A percentile compares a stretch with the other conserved stretches of the same genome.
Evolutionary conservation across 768 basidiomycete genomes (phyloP).

Genomic region (Sporobolomyces roseus): DNA sequence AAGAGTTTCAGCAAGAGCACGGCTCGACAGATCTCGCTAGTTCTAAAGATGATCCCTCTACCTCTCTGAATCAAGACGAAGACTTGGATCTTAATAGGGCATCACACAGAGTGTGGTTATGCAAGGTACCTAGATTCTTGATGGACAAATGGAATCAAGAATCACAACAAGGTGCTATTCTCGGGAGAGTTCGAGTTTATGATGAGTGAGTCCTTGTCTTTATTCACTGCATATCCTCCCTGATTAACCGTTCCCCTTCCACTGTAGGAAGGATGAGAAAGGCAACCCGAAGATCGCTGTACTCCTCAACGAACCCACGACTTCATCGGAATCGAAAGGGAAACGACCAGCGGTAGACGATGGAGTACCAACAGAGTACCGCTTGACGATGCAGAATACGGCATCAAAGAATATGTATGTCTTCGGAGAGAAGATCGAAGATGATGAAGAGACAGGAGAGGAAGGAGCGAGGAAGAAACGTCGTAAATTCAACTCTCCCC

Average conservation of each 20-base stretch:
- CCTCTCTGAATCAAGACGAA: constrained; percentile 67
- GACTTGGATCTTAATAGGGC: constrained; percentile 72
- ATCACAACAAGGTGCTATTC: constrained; percentile 66
- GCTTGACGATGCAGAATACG: constrained; percentile 82
- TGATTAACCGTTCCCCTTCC: constrained; percentile 45
- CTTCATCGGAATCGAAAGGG: constrained; percentile 52
- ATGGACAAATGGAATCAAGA: constrained; percentile 77
- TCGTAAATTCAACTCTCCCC: constrained; percentile 3
- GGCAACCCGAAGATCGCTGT: constrained; percentile 41
- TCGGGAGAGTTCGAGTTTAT: constrained; percentile 83
- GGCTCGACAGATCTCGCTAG: constrained; percentile 33
- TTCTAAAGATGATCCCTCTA: neutral
- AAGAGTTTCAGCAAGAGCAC: constrained; percentile 39
- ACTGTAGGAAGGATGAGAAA: constrained; percentile 28
- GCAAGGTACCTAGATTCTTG: constrained; percentile 82
- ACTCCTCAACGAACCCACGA: constrained; percentile 52
- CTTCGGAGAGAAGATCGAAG: constrained; percentile 75
- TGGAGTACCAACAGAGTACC: constrained; percentile 64
- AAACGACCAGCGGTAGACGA: constrained; percentile 31
- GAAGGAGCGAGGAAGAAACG: constrained; percentile 35
- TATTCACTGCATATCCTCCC: neutral
- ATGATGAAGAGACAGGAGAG: constrained; percentile 56
- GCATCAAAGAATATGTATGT: constrained; percentile 73
- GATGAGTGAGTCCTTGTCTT: constrained; percentile 45
- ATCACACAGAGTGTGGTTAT: constrained; percentile 74